Evolutionary conservation across 2,329 filamentous ascomycete species (phyloP), one percentile per base, ranked within the genome.

Genomic region (Stachybotrys chlorohalonatus): DNA sequence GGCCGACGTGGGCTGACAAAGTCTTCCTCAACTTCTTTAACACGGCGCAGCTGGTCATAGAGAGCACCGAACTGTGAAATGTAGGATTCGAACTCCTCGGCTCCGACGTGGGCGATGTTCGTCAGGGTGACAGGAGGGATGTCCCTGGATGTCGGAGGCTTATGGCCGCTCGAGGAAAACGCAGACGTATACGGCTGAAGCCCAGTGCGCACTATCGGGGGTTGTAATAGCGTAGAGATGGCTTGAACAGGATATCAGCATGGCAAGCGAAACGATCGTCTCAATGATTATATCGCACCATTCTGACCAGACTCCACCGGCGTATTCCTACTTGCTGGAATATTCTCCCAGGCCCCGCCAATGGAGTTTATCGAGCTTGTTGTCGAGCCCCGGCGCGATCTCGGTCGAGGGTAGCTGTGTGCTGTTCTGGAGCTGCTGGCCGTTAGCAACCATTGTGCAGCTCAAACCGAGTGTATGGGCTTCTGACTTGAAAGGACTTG

Each of bases 81-180:
- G 66, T 99, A 99, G 8, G 89, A 78, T 53, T 85, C 85, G 68
- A 99, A 99, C 55, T 88, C 86, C 58, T 86, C 82, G 0, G 83
- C 72, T 46, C 96, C 89, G 61, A 97, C 79, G 63, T 88, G 88
- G 11, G 86, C 82, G 49, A 97, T 89, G 63, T 95, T 96, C 7
- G 91, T 92, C 56, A 99, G 77, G 1, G 90, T 86, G 0, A 99
- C 94, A 0, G 93, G 93, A 1, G 93, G 93, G 45, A 99, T 99
- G 67, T 99, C 93, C 69, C 84, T 84, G 16, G 89, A 80, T 1
- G 90, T 95, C 0, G 93, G 93, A 13, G 89, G 86, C 62, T 87
- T 93, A 64, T 94, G 89, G 13, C 85, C 77, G 63, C 83, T 87
- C n/a, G 83, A 83, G 8, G 74, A 69, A 1, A 89, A 82, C 3